These are phyloP conservation scores for Didymella sp. DNA, from an alignment of 2,329 filamentous ascomycete genomes.

Conservation along the genomic window DNA sequence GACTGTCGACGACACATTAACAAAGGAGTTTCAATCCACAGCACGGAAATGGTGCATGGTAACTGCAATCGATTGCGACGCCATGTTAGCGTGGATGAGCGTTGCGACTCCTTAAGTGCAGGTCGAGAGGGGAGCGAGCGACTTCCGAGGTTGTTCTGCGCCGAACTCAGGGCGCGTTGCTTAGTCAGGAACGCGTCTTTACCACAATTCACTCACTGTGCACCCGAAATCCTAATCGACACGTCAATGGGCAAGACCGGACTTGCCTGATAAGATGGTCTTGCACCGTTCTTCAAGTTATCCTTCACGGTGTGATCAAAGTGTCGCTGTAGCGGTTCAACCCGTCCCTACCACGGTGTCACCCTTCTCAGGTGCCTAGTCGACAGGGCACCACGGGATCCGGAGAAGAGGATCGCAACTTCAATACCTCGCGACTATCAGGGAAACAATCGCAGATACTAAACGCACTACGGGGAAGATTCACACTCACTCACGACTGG, in stretches of 20 bases:
- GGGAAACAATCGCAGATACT: not conserved
- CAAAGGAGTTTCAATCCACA: not conserved
- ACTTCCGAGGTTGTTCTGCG: constrained; percentile 18
- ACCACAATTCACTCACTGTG: not conserved
- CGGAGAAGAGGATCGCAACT: not conserved
- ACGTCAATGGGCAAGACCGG: too few relatives aligned
- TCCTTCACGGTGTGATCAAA: not conserved
- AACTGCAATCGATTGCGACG: not conserved
- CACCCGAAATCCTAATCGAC: too few relatives aligned
- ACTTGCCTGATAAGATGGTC: not conserved
- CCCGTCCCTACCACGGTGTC: not conserved
- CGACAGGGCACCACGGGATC: not conserved
- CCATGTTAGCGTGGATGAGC: not conserved
- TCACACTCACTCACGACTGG: not conserved
- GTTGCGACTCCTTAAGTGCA: constrained; percentile 15
- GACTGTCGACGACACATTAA: not conserved
- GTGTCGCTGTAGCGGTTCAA: not conserved
- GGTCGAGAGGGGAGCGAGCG: not conserved
- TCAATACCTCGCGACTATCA: not conserved
- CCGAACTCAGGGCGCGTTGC: constrained; percentile 4
- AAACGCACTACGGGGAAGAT: too few relatives aligned
- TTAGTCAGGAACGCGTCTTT: constrained; percentile 11
- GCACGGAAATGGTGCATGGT: not conserved
- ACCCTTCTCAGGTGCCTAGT: not conserved
- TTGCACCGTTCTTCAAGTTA: not conserved